Base-by-base conservation (phyloP, 495 filamentous ascomycete genomes). In the Oidiodendron maius region DNA sequence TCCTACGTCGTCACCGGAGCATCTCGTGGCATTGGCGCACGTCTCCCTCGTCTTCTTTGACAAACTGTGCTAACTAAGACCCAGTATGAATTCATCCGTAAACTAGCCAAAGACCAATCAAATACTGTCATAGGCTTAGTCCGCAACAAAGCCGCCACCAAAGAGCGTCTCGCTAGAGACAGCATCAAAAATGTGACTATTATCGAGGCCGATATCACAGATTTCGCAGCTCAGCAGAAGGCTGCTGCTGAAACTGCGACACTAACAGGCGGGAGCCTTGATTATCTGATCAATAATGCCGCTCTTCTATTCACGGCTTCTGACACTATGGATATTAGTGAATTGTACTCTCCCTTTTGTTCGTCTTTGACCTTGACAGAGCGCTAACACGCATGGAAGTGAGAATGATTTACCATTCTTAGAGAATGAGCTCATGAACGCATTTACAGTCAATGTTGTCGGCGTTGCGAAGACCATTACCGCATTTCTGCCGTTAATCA, bases 271-370 rank as follows among this genome's bases (percentile, higher is more conserved):
- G 68, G 70, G 26, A 61, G 64, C 4, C 61, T 79, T 1, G 76
- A 80, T 55, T 67, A 72, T 34, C 53, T 82, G 5, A 69, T 81
- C 42, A 77, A 74, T 55, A 77, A 77, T 46, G 75, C 71, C 0
- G 76, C 46, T n/a, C 22, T 54, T 17, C 34, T 60, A 25, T 35
- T 59, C 18, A 21, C 34, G 16, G 61, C 60, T 16, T 61, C 61
- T 44, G 51, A 55, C 2, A 58, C 42, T 18, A 50, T 49, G 10
- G 32, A 51, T 9, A 41, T 68, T 17, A 53, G 62, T 12, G 44
- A 17, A 1, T 18, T 64, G 63, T 65, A 55, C 5, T 58, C 55
- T 13, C 25, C 22, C 32, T 23, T 21, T 32, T 38, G 17, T 30
- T 21, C 16, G 18, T 12, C 30, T n/a, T n/a, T n/a, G n/a, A 34